phyloP scores from a whole-genome alignment of 73 alveolate genomes.

The Stentor roeselii region DNA sequence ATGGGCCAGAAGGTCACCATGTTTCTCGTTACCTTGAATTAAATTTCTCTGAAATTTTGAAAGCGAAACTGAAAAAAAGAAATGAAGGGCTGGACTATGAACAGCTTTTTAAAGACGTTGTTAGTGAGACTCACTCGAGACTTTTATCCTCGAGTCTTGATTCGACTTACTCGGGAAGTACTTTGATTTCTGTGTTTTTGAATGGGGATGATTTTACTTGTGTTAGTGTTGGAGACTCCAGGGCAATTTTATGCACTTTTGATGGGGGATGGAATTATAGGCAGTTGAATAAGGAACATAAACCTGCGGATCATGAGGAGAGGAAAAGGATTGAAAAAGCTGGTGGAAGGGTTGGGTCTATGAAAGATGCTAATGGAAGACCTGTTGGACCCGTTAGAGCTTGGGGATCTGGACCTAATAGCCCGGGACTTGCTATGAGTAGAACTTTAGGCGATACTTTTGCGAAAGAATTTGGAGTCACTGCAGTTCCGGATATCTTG shows the following conservation, averaged over 20 bases:
- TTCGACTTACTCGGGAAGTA: constrained; percentile 36
- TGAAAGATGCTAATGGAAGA: constrained; percentile 48
- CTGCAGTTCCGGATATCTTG: constrained; percentile 27
- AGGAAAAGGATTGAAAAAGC: constrained; percentile 64
- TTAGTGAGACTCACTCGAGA: neutral
- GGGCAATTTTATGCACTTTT: constrained; percentile 58
- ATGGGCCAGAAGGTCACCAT: neutral
- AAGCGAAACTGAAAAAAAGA: neutral
- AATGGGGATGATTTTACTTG: constrained; percentile 63
- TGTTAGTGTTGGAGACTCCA: constrained; percentile 79
- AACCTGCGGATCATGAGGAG: constrained; percentile 83
- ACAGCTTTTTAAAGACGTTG: neutral
- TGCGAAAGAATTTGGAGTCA: constrained; percentile 38
- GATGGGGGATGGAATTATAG: constrained; percentile 41
- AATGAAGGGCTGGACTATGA: neutral
- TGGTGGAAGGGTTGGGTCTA: constrained; percentile 83
- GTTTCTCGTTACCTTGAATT: neutral
- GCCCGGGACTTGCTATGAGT: constrained; percentile 45
- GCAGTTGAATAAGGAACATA: constrained; percentile 77
- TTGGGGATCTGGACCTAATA: constrained; percentile 29
- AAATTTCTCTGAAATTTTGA: neutral
- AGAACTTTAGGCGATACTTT: constrained; percentile 42
- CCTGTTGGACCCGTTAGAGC: constrained; percentile 45
- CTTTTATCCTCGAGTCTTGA: neutral
- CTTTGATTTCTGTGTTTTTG: constrained; percentile 61